Evolutionary conservation across 176 grass and related monocot genomes (phyloP), one percentile per base, ranked within the genome.

Genomic region (Juncus effusus): DNA sequence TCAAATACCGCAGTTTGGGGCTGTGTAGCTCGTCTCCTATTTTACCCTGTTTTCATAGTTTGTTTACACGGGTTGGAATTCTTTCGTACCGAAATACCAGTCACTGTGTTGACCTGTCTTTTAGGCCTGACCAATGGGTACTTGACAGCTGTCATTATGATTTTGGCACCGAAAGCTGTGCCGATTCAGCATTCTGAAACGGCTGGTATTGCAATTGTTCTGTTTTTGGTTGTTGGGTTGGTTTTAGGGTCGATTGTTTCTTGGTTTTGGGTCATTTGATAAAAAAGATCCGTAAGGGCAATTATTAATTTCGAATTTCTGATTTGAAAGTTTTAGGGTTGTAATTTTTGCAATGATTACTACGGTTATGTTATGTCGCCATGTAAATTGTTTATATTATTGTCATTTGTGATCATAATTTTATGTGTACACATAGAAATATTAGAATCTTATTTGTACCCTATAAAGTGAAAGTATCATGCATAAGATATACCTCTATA

Each of bases 261-360:
- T 72, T 97, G 88, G 88, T 89, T 97, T 42, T 97, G 94, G 94
- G 80, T 92, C 56, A 89, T 97, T 63, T 97, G 62, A 88, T 58
- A 13, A 6, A 16, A 5, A 40, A 38, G 54, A 14, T 16, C 51
- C 54, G 7, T 16, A 11, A 51, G 50, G 38, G 38, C 6, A 52
- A 45, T 16, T 71, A 3, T 42, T 7, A 41, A 59, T 45, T 3
- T 59, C 4, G 14, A 44, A 42, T 71, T 69, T 10, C 3, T n/a
- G 38, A 56, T 58, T 37, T 6, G 44, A 1, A 47, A 47, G 4
- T 47, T 71, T 71, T 58, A 58, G 28, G 56, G 55, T 59, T 36
- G 4, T 10, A 11, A 51, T 10, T 3, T 56, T 3, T 9, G 14
- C 19, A 71, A 72, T 55, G 42, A 72, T 10, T 14, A 47, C 38